Evolutionary conservation across 192 early-diverging fungal genomes (phyloP), one percentile per base, ranked within the genome.

Genomic region (Backusella psychrophila): DNA sequence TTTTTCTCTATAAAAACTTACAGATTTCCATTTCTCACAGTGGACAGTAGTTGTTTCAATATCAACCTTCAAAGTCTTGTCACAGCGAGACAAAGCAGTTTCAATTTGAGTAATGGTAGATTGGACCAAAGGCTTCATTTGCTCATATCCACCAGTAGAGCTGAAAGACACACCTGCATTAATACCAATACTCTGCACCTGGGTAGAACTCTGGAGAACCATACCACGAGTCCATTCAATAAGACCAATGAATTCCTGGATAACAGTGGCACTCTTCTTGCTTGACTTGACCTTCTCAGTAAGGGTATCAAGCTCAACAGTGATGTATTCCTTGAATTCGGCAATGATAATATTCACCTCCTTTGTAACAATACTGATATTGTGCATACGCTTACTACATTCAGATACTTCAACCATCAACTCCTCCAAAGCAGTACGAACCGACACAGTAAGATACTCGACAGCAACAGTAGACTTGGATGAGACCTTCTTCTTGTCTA

Each of bases 211-310:
- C 38, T 76, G 75, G 21, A 76, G 26, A 33, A 76, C 46, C 75
- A 76, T 70, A 63, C 68, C 68, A 38, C 68, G 66, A 56, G 75
- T 70, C 75, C 75, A 76, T 42, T 71, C 70, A 29, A 49, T 46
- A n/a, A 76, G 36, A 4, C 33, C 15, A 53, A 33, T 38, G 8
- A 14, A 4, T 1, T 52, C 65, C 52, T 76, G 75, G 26, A 31
- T 66, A 56, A 31, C 46, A 52, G 49, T 39, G 15, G 75, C 36
- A n/a, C 56, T 23, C 36, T 49, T 41, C 67, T 69, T 76, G 44
- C 33, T 34, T 4, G 23, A 33, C 14, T 38, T 65, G 2, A 65
- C 19, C 8, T 36, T 44, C 29, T 75, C 34, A 35, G 41, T 46
- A 11, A 63, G 34, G 26, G 42, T 66, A 17, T 66, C 39, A 14